Evolutionary conservation across 257 asterid genomes (phyloP).

Genomic region (Solanum acaule): DNA sequence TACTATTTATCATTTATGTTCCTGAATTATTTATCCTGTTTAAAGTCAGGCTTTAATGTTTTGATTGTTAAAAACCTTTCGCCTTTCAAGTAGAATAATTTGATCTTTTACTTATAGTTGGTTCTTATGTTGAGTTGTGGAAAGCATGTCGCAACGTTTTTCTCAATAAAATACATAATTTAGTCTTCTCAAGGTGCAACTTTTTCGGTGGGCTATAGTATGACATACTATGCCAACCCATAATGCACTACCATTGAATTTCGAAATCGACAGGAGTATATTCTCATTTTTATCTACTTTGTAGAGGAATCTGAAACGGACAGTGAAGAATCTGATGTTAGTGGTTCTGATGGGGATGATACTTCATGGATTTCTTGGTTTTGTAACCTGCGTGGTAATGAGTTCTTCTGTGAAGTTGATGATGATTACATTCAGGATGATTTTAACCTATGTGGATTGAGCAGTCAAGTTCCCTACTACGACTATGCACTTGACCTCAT

Average conservation of each 20-base stretch:
- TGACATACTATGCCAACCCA: not conserved
- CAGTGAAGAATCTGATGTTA: slow-evolving; percentile 91
- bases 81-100: not conserved
- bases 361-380: slow-evolving; percentile 99
- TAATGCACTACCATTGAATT: not conserved
- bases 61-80: not conserved
- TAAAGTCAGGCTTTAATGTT: not conserved
- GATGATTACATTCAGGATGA: slow-evolving; percentile 98
- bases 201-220: not conserved
- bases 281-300: slow-evolving; percentile 1
- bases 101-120: not conserved
- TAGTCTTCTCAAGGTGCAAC: not conserved
- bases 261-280: not conserved
- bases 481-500: slow-evolving; percentile 95
- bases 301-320: slow-evolving; percentile 96
- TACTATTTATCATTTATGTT: not conserved
- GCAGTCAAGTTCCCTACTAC: slow-evolving; percentile 94
- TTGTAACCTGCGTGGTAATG: slow-evolving; percentile 95
- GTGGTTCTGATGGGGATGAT: slow-evolving; percentile 98
- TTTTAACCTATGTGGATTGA: slow-evolving; percentile 91
- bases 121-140: not conserved
- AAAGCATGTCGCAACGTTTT: not conserved
- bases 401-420: slow-evolving; percentile 95
- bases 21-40: not conserved
- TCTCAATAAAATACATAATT: not conserved